Evolutionary conservation across 169 alveolate species (phyloP), one percentile per base, ranked within the genome.

Genomic region (Plasmodium falciparum): DNA sequence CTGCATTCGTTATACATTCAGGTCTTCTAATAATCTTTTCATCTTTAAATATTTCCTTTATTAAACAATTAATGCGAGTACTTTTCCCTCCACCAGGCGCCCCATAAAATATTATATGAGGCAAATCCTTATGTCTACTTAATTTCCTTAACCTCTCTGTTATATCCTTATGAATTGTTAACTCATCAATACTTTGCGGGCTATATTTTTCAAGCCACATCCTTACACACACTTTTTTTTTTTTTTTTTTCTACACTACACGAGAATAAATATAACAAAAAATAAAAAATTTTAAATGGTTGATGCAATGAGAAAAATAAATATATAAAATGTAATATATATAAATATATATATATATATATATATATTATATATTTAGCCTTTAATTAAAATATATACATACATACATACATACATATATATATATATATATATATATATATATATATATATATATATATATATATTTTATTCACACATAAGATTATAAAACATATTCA

Each of bases 61-160:
- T 95, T 22, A 98, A 93, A 47, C 99, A 97, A 54, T 97, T 96
- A 8, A 97, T 97, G 61, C 99, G 73, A 3, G 99, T 97, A 93
- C 98, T 97, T 89, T 98, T 98, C 6, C 99, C 99, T n/a, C 99
- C 97, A 24, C 99, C 99, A 17, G 98, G 96, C 0, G 99, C 99
- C 6, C 99, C 99, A 92, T 98, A 98, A 94, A 98, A 97, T 39
- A 98, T 97, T 20, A 98, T 92, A 88, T 98, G 99, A 15, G 99
- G 99, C 75, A 98, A 95, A 93, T 97, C 99, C 33, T 96, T 97
- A 74, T 96, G 95, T 17, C 96, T 92, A 67, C 92, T 93, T 66
- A 98, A 95, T 78, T 96, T 95, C 33, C 73, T 88, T 33, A 98
- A 92, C 49, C 97, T 93, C 22, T 93, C 93, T 12, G 96, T 95